Evolutionary conservation across 2,329 filamentous ascomycete species (phyloP).

Genomic region (Cryphonectria japonica): DNA sequence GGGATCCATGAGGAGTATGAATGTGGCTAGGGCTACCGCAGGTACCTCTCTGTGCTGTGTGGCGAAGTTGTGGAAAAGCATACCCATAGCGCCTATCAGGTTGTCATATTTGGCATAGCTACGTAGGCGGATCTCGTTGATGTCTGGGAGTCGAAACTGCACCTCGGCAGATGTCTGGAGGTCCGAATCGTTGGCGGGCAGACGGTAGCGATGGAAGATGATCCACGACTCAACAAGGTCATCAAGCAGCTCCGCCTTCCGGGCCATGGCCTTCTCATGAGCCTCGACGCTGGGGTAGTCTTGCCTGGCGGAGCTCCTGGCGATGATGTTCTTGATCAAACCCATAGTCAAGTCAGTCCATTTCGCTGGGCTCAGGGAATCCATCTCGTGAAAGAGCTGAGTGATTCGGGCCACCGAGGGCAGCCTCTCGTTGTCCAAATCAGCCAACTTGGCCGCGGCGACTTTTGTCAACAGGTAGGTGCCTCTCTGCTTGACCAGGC

Average conservation of each 20-base stretch:
- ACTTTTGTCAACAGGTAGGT: constrained; percentile 39
- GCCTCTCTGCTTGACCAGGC: constrained; percentile 32
- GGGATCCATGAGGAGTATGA: constrained; percentile 43
- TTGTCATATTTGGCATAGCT: constrained; percentile 32
- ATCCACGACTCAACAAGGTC: constrained; percentile 49
- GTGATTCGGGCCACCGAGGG: constrained; percentile 46
- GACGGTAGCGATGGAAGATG: constrained; percentile 39
- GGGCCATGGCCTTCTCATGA: constrained; percentile 37
- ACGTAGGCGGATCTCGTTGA: constrained; percentile 16
- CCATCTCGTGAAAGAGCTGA: constrained; percentile 41
- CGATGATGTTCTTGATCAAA: constrained; percentile 40
- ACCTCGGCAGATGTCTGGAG: constrained; percentile 27
- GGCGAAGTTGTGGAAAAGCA: constrained; percentile 38
- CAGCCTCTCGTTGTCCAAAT: constrained; percentile 38
- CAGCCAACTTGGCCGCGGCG: constrained; percentile 38
- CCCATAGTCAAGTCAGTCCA: constrained; percentile 43
- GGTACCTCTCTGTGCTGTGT: constrained; percentile 37
- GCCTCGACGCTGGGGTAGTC: constrained; percentile 35
- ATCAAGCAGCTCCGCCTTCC: constrained; percentile 39
- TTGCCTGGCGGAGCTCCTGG: constrained; percentile 33
- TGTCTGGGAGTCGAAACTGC: constrained; percentile 34
- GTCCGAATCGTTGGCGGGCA: background rate
- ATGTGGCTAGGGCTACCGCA: constrained; percentile 45
- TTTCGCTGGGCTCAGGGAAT: constrained; percentile 37
- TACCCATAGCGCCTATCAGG: constrained; percentile 38